Conservation (phyloP, 805 yeast species). For the Candida awuae region DNA sequence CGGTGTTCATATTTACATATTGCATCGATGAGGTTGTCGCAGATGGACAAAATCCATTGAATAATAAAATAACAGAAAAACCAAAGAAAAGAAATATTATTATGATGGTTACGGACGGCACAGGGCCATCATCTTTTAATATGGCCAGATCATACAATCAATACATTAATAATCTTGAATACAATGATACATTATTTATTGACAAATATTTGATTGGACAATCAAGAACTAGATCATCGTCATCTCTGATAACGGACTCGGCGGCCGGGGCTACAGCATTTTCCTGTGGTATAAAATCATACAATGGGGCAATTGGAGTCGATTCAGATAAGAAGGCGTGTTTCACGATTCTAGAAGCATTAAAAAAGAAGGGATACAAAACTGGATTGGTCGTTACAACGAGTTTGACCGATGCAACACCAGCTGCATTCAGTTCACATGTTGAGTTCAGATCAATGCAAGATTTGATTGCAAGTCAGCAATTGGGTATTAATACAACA, state of each 20-base stretch:
- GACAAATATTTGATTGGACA: constrained; percentile 74
- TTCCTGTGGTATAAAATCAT: constrained; percentile 73
- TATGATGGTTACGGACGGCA: constrained; percentile 90
- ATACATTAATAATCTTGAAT: constrained; percentile 42
- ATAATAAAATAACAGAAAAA: neutral
- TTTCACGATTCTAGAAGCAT: constrained; percentile 83
- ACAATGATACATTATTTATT: constrained; percentile 42
- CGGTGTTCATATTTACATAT: neutral
- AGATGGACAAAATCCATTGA: too few species aligned
- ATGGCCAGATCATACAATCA: constrained; percentile 73
- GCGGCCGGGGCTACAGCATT: constrained; percentile 98
- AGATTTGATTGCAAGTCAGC: constrained; percentile 81
- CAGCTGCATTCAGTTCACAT: constrained; percentile 83
- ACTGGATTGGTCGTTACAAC: constrained; percentile 94
- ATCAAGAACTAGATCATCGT: constrained; percentile 73
- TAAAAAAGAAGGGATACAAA: constrained; percentile 67
- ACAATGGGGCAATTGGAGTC: constrained; percentile 91
- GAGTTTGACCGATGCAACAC: constrained; percentile 89
- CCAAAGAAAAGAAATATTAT: constrained; percentile 64
- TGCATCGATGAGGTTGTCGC: neutral
- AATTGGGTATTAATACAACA: constrained; percentile 65
- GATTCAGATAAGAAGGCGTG: constrained; percentile 61
- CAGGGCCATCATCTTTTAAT: constrained; percentile 85
- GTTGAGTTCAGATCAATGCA: constrained; percentile 70
- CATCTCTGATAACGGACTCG: constrained; percentile 79